A percentile compares a stretch with the other conserved stretches of the same genome.
Conservation (phyloP, 2,329 filamentous ascomycete species). For the Ilyonectria destructans region DNA sequence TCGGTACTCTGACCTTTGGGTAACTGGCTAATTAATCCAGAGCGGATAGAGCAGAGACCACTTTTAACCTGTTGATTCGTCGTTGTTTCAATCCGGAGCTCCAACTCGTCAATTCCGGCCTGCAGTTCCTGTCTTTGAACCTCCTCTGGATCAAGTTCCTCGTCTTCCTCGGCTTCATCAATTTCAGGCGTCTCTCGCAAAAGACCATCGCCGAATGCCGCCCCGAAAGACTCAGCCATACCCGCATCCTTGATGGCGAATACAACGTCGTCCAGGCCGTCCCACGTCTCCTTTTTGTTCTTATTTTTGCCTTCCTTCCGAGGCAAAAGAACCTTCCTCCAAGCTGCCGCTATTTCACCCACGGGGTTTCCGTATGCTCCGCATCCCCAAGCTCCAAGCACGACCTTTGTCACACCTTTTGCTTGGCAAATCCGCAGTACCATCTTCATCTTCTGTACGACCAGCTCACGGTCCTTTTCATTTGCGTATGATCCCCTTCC, state of each 20-base stretch:
- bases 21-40: constrained; percentile 10
- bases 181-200: neutral
- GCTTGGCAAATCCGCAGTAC: constrained; percentile 68
- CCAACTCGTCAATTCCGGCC: constrained; percentile 38
- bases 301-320: constrained; percentile 38
- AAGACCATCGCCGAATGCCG: constrained; percentile 60
- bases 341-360: constrained; percentile 70
- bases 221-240: constrained; percentile 68
- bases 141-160: constrained; percentile 20
- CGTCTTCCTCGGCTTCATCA: neutral
- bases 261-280: constrained; percentile 61
- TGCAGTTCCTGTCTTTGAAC: constrained; percentile 30
- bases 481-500: constrained; percentile 57
- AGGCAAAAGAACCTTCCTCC: constrained; percentile 56
- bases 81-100: constrained; percentile 32
- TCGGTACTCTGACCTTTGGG: neutral
- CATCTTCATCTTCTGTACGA: constrained; percentile 69
- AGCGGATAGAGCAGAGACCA: constrained; percentile 4
- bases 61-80: constrained; percentile 33
- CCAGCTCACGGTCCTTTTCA: constrained; percentile 66
- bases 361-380: constrained; percentile 77
- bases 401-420: constrained; percentile 64
- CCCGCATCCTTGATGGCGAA: constrained; percentile 71
- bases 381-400: constrained; percentile 77
- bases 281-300: constrained; percentile 39